Evolutionary conservation across 108 stramenopile genomes (phyloP).

Genomic region (Cyclotella baltica): DNA sequence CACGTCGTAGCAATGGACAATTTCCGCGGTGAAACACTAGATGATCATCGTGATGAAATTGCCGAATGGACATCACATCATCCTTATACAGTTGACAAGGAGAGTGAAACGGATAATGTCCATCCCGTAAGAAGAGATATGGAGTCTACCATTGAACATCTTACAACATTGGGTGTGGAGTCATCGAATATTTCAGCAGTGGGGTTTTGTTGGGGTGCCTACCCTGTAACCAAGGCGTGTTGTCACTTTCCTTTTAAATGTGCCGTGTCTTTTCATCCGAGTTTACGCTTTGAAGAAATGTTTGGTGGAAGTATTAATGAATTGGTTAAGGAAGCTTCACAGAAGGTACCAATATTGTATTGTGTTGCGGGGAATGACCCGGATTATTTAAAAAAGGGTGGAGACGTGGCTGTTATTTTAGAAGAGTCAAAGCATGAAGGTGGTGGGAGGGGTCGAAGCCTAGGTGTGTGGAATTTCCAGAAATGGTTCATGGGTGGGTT

Average conservation of each 20-base stretch:
- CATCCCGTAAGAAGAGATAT: slow-evolving; percentile 30
- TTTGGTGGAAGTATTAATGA: slow-evolving; percentile 37
- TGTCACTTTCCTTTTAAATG: slow-evolving; percentile 15
- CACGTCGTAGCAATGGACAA: slow-evolving; percentile 41
- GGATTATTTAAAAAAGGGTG: slow-evolving; percentile 42
- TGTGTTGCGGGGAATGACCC: slow-evolving; percentile 55
- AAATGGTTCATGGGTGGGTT: slow-evolving; percentile 59
- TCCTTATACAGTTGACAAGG: slow-evolving; percentile 31
- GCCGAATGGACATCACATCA: slow-evolving; percentile 28
- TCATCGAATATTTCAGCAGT: slow-evolving; percentile 32
- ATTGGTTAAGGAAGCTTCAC: slow-evolving; percentile 19
- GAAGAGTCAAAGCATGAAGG: not conserved
- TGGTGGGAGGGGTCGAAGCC: not conserved
- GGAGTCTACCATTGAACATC: slow-evolving; percentile 24
- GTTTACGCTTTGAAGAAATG: slow-evolving; percentile 34
- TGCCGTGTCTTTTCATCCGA: slow-evolving; percentile 51
- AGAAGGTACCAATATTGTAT: slow-evolving; percentile 32
- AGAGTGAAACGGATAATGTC: not conserved
- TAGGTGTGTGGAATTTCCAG: slow-evolving; percentile 44
- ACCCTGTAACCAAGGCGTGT: slow-evolving; percentile 49
- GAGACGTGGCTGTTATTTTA: slow-evolving; percentile 19
- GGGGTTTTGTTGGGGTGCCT: slow-evolving; percentile 63
- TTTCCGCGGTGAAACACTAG: slow-evolving; percentile 55
- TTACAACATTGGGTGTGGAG: slow-evolving; percentile 12
- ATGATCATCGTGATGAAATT: slow-evolving; percentile 35